These are phyloP conservation scores for Samsoniella hepiali DNA, from an alignment of 2,329 filamentous ascomycete species.

Conservation along the genomic window DNA sequence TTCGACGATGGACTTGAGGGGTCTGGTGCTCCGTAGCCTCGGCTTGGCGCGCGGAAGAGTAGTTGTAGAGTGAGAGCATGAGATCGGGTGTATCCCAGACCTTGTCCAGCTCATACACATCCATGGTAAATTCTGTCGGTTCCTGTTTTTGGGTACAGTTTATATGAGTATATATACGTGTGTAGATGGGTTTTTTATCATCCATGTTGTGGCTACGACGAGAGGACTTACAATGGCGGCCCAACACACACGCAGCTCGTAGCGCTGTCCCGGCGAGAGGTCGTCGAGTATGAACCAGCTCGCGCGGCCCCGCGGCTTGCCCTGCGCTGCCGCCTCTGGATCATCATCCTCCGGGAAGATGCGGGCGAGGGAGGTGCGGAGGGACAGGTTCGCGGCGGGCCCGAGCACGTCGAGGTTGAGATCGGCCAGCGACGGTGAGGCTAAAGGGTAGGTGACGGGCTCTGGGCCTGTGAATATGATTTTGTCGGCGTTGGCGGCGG, in stretches of 20 bases:
- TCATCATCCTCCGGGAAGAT: constrained; percentile 57
- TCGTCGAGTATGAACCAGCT: constrained; percentile 78
- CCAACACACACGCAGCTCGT: constrained; percentile 94
- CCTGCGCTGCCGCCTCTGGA: neutral
- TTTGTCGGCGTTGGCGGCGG: constrained; percentile 80
- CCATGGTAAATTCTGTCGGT: constrained; percentile 75
- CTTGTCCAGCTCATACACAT: constrained; percentile 58
- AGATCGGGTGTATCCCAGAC: constrained; percentile 63
- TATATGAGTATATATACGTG: neutral
- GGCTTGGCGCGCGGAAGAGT: constrained; percentile 51
- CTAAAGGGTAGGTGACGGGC: constrained; percentile 49
- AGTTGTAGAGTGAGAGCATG: constrained; percentile 61
- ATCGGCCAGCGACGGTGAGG: constrained; percentile 42
- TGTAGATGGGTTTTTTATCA: too few species aligned
- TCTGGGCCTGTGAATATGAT: constrained; percentile 76
- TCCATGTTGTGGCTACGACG: neutral
- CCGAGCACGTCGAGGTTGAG: constrained; percentile 65
- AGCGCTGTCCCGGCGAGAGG: constrained; percentile 69
- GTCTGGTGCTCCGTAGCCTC: constrained; percentile 18
- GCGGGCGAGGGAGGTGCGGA: constrained; percentile 64
- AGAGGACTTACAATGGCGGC: constrained; percentile 71
- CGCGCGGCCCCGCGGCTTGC: constrained; percentile 51
- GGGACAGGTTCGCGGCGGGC: constrained; percentile 46
- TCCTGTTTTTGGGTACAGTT: constrained; percentile 52
- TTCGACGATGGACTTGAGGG: neutral